A percentile compares a stretch with the other conserved stretches of the same genome.
These are phyloP conservation scores for Tubosaeta sp. DNA, from an alignment of 768 basidiomycete genomes.

Conservation along the genomic window DNA sequence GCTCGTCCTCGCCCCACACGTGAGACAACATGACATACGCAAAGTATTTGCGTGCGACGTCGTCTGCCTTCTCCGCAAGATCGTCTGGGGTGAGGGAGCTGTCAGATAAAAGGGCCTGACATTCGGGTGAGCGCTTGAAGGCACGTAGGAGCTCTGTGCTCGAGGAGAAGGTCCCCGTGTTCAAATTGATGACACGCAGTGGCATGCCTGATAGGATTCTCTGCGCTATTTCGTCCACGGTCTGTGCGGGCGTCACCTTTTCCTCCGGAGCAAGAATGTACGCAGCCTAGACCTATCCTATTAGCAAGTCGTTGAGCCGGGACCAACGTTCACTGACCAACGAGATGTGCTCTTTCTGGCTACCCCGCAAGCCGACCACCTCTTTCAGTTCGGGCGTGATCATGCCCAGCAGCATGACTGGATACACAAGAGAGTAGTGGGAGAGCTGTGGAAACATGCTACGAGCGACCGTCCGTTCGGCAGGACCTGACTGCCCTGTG, in stretches of 20 bases:
- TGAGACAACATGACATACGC: slow-evolving; percentile 27
- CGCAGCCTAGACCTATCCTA: background rate
- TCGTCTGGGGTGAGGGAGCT: slow-evolving; percentile 3
- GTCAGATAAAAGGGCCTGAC: slow-evolving; percentile 10
- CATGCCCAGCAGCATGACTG: slow-evolving; percentile 6
- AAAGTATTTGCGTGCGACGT: slow-evolving; percentile 18
- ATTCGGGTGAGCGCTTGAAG: slow-evolving; percentile 15
- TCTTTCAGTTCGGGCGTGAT: slow-evolving; percentile 4
- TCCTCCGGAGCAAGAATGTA: slow-evolving; percentile 3
- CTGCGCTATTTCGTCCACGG: slow-evolving; percentile 16
- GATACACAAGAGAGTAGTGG: slow-evolving; percentile 5
- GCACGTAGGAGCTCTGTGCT: slow-evolving; percentile 11
- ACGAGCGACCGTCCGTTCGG: background rate
- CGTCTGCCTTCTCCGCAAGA: slow-evolving; percentile 12
- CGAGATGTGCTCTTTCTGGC: background rate
- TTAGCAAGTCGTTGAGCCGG: background rate
- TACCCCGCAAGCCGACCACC: background rate
- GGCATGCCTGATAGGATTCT: slow-evolving; percentile 20
- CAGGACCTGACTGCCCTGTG: background rate
- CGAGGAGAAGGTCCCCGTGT: slow-evolving; percentile 18
- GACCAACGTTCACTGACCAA: background rate
- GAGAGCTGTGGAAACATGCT: slow-evolving; percentile 4
- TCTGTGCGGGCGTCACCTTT: slow-evolving; percentile 4
- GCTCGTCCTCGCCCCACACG: slow-evolving; percentile 27
- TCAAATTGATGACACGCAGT: slow-evolving; percentile 19